Evolutionary conservation across 257 asterid species (phyloP).

Genomic region (Striga asiatica): DNA sequence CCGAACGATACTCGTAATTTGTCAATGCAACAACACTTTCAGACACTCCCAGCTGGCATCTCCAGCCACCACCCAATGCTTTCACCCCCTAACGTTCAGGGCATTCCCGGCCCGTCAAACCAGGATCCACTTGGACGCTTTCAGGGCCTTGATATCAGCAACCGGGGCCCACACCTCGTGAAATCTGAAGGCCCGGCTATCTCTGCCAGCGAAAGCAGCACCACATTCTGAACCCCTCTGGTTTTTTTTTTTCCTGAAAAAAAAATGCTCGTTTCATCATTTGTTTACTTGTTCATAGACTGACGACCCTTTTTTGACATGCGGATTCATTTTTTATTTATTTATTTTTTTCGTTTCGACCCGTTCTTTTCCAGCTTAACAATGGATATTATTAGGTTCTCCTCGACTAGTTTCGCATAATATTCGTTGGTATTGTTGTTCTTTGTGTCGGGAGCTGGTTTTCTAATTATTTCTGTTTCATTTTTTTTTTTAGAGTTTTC

Average conservation of each 20-base stretch:
- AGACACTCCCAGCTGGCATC: slow-evolving; percentile 39
- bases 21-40: slow-evolving; percentile 62
- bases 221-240: slow-evolving; percentile 40
- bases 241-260: slow-evolving; percentile 13
- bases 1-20: slow-evolving; percentile 34
- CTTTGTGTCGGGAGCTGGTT: slow-evolving; percentile 11
- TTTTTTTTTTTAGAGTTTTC: no score
- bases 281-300: slow-evolving; percentile 56
- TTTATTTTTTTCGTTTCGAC: slow-evolving; percentile 6
- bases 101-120: slow-evolving; percentile 23
- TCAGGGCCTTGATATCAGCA: slow-evolving; percentile 57
- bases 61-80: slow-evolving; percentile 37
- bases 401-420: no score
- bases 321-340: slow-evolving; percentile 15
- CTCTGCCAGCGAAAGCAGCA: slow-evolving; percentile 61
- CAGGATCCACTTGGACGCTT: slow-evolving; percentile 46
- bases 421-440: slow-evolving; percentile 9
- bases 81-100: slow-evolving; percentile 14
- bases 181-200: slow-evolving; percentile 51
- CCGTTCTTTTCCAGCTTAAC: slow-evolving; percentile 9
- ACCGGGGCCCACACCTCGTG: slow-evolving; percentile 33
- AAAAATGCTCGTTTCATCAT: slow-evolving; percentile 12
- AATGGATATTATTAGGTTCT: slow-evolving; percentile 16
- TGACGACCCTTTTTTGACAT: slow-evolving; percentile 29
- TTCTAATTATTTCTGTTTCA: slow-evolving; percentile 9